A percentile compares a stretch with the other conserved stretches of the same genome.
These are phyloP conservation scores for Russula sp. DNA, from an alignment of 768 basidiomycete species.

Conservation along the genomic window DNA sequence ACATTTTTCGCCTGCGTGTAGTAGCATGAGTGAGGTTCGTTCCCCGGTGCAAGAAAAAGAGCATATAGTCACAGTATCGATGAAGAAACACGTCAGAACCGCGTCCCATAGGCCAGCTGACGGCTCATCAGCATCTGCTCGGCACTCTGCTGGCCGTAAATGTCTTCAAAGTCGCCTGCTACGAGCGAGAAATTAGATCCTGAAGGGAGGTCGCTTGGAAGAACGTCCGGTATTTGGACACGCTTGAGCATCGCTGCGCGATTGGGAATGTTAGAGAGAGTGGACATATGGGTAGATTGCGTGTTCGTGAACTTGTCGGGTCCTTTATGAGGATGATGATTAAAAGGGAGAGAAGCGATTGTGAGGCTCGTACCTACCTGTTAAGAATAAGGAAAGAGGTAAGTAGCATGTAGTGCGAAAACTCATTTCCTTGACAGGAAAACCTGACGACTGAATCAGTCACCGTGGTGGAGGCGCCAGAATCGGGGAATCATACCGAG, in stretches of 20 bases:
- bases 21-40: slow-evolving; percentile 3
- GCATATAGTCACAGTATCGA: slow-evolving; percentile 70
- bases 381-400: slow-evolving; percentile 87
- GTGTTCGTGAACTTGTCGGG: slow-evolving; percentile 62
- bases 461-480: neutral
- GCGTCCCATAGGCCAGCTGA: slow-evolving; percentile 84
- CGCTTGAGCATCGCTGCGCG: slow-evolving; percentile 60
- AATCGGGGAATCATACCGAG: slow-evolving; percentile 50
- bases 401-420: slow-evolving; percentile 93
- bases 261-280: slow-evolving; percentile 77
- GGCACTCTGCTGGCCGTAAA: slow-evolving; percentile 59
- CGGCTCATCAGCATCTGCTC: slow-evolving; percentile 52
- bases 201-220: slow-evolving; percentile 65
- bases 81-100: slow-evolving; percentile 93
- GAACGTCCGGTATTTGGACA: slow-evolving; percentile 78
- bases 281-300: slow-evolving; percentile 88
- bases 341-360: neutral
- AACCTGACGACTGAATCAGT: slow-evolving; percentile 50
- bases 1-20: slow-evolving; percentile 77
- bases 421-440: slow-evolving; percentile 91
- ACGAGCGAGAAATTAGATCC: slow-evolving; percentile 77
- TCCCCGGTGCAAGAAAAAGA: neutral
- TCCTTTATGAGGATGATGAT: slow-evolving; percentile 41
- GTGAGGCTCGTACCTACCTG: slow-evolving; percentile 46
- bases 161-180: slow-evolving; percentile 92